A percentile compares a stretch with the other conserved stretches of the same genome.
These are phyloP conservation scores for Aphanomyces stellatus DNA, from an alignment of 352 stramenopile genomes.

Conservation along the genomic window DNA sequence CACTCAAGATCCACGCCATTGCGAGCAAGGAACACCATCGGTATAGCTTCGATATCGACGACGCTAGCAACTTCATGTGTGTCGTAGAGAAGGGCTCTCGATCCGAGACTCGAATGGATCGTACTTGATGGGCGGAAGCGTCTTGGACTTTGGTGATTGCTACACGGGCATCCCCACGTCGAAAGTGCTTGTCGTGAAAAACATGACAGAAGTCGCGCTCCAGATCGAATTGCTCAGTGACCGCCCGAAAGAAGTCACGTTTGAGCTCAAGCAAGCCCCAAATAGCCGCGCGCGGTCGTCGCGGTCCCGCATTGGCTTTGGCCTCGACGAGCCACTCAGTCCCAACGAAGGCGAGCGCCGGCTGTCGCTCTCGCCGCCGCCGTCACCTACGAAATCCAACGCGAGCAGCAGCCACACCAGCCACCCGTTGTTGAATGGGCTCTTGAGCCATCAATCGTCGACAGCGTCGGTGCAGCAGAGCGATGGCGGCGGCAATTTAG, in stretches of 20 bases:
- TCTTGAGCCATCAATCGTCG: too few relatives aligned
- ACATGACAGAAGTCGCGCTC: slow-evolving; percentile 73
- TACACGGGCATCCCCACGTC: slow-evolving; percentile 77
- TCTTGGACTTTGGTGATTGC: slow-evolving; percentile 83
- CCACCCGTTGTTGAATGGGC: background rate
- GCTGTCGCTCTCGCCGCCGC: slow-evolving; percentile 11
- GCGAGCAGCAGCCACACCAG: background rate
- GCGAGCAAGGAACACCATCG: slow-evolving; percentile 85
- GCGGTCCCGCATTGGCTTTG: slow-evolving; percentile 30
- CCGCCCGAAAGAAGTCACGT: slow-evolving; percentile 81
- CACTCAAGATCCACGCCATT: slow-evolving; percentile 76
- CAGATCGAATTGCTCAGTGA: slow-evolving; percentile 82
- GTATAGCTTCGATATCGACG: slow-evolving; percentile 24
- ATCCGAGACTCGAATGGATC: slow-evolving; percentile 79
- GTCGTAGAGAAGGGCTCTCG: slow-evolving; percentile 76
- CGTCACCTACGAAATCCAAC: slow-evolving; percentile 2
- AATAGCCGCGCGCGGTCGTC: slow-evolving; percentile 52
- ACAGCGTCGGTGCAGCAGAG: background rate
- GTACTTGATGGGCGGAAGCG: slow-evolving; percentile 80
- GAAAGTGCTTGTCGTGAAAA: slow-evolving; percentile 74
- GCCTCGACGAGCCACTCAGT: slow-evolving; percentile 52
- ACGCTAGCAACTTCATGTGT: background rate
- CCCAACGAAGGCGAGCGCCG: slow-evolving; percentile 31
- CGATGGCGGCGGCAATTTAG: slow-evolving; percentile 19
- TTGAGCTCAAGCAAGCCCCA: slow-evolving; percentile 75